Evolutionary conservation across 768 basidiomycete species (phyloP).

Genomic region (Rhizopogon roseolus): DNA sequence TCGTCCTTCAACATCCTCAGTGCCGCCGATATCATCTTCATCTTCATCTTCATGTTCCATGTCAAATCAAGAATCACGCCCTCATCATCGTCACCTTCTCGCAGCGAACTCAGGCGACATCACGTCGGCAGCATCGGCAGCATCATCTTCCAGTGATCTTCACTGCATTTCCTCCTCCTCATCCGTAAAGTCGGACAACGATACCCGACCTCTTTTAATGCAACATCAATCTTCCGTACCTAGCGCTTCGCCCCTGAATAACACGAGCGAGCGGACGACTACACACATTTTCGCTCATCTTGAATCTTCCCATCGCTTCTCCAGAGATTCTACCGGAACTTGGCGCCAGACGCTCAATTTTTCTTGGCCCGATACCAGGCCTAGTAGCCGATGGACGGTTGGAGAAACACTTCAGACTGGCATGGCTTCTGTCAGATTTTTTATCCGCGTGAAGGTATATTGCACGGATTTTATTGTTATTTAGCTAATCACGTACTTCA

Average conservation of each 20-base stretch:
- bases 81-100: constrained; percentile 11
- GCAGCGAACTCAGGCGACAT: constrained; percentile 24
- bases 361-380: constrained; percentile 68
- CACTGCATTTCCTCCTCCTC: constrained; percentile 12
- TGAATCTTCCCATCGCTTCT: constrained; percentile 57
- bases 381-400: constrained; percentile 70
- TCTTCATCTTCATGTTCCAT: constrained; percentile 15
- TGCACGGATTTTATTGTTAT: constrained; percentile 5
- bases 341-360: constrained; percentile 64
- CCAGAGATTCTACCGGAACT: constrained; percentile 49
- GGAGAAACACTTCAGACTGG: constrained; percentile 73
- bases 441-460: constrained; percentile 62
- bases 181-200: constrained; percentile 20
- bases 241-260: constrained; percentile 6
- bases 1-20: constrained; percentile 17
- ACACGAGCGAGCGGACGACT: constrained; percentile 25
- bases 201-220: constrained; percentile 21
- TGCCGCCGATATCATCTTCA: constrained; percentile 12
- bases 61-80: constrained; percentile 3
- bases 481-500: constrained; percentile 19
- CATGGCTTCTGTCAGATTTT: constrained; percentile 63
- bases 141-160: constrained; percentile 16
- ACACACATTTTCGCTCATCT: constrained; percentile 51
- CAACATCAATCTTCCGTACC: constrained; percentile 7
- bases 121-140: constrained; percentile 5